Conservation (phyloP, 2,329 filamentous ascomycete genomes). For the Epichloe brachyelytri region DNA sequence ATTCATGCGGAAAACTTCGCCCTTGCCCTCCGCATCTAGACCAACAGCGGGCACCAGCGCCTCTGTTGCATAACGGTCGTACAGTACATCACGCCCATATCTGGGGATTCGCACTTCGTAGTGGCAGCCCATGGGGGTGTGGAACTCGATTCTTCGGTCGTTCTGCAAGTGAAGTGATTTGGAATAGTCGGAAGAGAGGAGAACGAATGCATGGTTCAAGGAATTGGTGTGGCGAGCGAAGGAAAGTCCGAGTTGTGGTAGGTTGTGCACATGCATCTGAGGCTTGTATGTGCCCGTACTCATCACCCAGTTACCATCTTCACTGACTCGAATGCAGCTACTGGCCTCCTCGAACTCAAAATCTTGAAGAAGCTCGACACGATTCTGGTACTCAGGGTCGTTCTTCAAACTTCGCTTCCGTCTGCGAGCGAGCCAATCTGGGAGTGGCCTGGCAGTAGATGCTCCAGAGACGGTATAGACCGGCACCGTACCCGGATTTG, state of each 20-base stretch:
- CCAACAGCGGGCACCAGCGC: conserved; percentile 80
- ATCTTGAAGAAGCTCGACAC: conserved; percentile 89
- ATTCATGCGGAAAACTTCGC: conserved; percentile 88
- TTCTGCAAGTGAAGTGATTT: conserved; percentile 91
- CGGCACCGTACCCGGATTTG: conserved; percentile 68
- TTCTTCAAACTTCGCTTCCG: conserved; percentile 86
- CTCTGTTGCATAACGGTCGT: conserved; percentile 71
- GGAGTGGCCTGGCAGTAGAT: conserved; percentile 72
- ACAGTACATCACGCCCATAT: conserved; percentile 82
- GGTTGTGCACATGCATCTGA: conserved; percentile 81
- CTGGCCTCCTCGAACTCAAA: conserved; percentile 97
- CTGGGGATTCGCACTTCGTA: conserved; percentile 81
- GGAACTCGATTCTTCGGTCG: conserved; percentile 85
- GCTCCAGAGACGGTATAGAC: conserved; percentile 94
- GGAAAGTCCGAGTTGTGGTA: conserved; percentile 86
- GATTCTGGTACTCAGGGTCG: conserved; percentile 83
- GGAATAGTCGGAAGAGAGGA: conserved; percentile 82
- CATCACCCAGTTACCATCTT: conserved; percentile 96
- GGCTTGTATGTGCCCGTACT: conserved; percentile 66
- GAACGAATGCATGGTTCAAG: conserved; percentile 79
- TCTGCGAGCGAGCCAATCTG: conserved; percentile 87
- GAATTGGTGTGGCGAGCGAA: conserved; percentile 85
- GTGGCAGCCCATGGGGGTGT: conserved; percentile 78
- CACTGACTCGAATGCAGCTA: conserved; percentile 75
- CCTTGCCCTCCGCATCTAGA: conserved; percentile 70